Conservation (phyloP, 2,329 filamentous ascomycete genomes). For the Atkinsonella texensis region DNA sequence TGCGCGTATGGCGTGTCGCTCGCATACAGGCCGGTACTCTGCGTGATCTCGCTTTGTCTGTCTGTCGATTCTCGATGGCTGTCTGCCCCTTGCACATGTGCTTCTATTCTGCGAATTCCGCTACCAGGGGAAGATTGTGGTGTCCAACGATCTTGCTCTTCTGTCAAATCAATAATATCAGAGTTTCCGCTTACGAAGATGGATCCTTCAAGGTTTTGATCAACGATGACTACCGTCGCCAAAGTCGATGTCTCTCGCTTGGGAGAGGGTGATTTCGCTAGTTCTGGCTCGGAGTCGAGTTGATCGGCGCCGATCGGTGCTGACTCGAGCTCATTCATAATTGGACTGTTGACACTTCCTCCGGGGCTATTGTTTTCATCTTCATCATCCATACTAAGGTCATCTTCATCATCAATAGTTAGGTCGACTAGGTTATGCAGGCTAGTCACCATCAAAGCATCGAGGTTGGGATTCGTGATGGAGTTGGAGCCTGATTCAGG, state of each 20-base stretch:
- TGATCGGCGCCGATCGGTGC: neutral
- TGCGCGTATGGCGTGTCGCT: neutral
- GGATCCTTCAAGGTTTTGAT: neutral
- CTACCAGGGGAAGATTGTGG: neutral
- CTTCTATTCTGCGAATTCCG: neutral
- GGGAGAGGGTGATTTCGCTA: neutral
- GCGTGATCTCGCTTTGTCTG: neutral
- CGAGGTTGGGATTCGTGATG: neutral
- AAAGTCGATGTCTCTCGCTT: neutral
- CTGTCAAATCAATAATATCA: neutral
- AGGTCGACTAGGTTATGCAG: neutral
- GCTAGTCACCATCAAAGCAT: neutral
- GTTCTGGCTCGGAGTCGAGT: neutral
- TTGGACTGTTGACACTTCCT: neutral
- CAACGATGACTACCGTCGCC: neutral
- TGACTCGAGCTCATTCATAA: neutral
- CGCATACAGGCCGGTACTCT: neutral
- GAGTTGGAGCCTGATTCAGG: neutral
- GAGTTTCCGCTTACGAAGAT: neutral
- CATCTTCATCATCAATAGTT: neutral
- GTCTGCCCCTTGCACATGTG: neutral
- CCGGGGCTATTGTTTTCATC: neutral
- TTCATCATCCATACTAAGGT: neutral
- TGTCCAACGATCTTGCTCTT: neutral
- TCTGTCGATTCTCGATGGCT: neutral